Percentiles rank a stretch among this genome's conserved stretches.
phyloP scores from a whole-genome alignment of 495 filamentous ascomycete species.

The Trichoderma asperelloides region DNA sequence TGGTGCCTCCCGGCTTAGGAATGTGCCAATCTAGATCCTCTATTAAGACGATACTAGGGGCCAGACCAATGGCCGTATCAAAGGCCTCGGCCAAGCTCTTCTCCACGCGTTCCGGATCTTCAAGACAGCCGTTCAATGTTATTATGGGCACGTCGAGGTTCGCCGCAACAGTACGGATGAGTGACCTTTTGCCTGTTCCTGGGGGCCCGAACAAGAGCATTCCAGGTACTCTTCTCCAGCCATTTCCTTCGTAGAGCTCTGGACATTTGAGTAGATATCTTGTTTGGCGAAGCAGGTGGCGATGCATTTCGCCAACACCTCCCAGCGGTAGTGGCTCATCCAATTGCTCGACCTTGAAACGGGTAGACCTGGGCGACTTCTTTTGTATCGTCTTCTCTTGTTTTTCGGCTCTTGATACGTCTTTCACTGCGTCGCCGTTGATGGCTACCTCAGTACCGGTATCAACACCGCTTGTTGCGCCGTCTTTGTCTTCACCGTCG shows the following conservation, averaged over 20 bases:
- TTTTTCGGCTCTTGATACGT: background rate
- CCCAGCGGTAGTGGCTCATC: background rate
- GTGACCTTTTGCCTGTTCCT: constrained; percentile 7
- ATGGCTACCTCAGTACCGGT: background rate
- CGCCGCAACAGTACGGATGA: background rate
- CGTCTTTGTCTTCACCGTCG: constrained; percentile 13
- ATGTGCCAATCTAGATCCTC: constrained; percentile 97
- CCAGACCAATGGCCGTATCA: constrained; percentile 76
- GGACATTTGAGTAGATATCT: background rate
- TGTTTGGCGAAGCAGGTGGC: background rate
- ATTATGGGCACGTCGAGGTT: constrained; percentile 7
- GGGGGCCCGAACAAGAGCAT: constrained; percentile 10
- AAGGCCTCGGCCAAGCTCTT: constrained; percentile 89
- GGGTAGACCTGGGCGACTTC: background rate
- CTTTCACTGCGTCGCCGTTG: background rate
- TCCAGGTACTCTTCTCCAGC: constrained; percentile 8
- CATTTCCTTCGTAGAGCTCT: background rate
- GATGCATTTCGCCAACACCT: constrained; percentile 3
- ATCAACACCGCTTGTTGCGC: constrained; percentile 10
- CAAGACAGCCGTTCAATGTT: background rate
- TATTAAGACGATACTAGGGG: constrained; percentile 88
- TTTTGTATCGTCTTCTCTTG: background rate
- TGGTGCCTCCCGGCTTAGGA: constrained; percentile 52
- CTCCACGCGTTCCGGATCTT: constrained; percentile 37
- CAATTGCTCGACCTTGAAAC: constrained; percentile 1